Conservation (phyloP, 2,329 filamentous ascomycete species). For the Metarhizium brunneum region DNA sequence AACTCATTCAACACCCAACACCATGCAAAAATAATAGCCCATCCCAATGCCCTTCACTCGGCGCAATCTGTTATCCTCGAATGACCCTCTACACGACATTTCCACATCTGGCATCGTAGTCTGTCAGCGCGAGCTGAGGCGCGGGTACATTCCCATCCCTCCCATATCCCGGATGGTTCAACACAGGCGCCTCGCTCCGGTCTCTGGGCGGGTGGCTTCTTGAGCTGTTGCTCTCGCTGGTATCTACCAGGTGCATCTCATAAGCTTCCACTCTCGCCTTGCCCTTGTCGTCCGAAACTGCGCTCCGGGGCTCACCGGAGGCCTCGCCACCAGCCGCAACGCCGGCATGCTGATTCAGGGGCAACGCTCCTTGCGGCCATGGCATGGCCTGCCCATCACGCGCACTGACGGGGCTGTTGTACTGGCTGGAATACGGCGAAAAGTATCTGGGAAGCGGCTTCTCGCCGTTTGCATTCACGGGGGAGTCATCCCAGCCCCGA, state of each 20-base stretch:
- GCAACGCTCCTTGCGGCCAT: constrained; percentile 24
- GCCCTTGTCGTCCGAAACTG: constrained; percentile 26
- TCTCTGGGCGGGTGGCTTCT: constrained; percentile 11
- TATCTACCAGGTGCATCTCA: constrained; percentile 34
- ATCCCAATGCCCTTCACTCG: not conserved
- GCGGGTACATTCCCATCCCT: constrained; percentile 24
- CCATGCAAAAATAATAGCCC: not conserved
- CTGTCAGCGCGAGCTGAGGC: constrained; percentile 9
- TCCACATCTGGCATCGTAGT: constrained; percentile 1
- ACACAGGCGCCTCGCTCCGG: constrained; percentile 26
- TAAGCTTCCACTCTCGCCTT: constrained; percentile 34
- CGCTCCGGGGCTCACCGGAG: not conserved
- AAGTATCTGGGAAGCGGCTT: constrained; percentile 38
- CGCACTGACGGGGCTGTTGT: constrained; percentile 45
- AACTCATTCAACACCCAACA: not conserved
- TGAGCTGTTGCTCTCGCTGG: constrained; percentile 14
- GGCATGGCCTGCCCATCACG: constrained; percentile 24
- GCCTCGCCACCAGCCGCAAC: constrained; percentile 5
- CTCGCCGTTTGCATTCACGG: constrained; percentile 32
- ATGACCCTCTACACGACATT: constrained; percentile 2
- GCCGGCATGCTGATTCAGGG: constrained; percentile 10
- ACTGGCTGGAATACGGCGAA: constrained; percentile 51
- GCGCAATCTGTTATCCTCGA: not conserved
- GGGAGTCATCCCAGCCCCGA: constrained; percentile 44
- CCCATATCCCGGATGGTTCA: constrained; percentile 32